Evolutionary conservation across 768 basidiomycete species (phyloP).

Genomic region (Podaxis rugospora): DNA sequence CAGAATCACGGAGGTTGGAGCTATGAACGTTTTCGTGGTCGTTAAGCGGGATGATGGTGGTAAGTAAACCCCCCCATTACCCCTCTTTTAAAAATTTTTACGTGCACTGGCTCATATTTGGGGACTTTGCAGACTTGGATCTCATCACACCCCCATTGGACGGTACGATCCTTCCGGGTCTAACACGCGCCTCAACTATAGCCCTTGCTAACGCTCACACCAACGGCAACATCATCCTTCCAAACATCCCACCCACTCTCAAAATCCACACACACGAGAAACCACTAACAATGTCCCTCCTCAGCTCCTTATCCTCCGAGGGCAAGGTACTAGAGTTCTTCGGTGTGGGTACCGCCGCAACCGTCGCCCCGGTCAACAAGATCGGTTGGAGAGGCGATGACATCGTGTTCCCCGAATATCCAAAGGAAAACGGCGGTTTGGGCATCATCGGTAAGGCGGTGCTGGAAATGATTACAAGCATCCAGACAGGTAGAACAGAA

Average conservation of each 20-base stretch:
- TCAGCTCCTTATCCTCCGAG: slow-evolving; percentile 39
- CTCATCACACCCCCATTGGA: slow-evolving; percentile 81
- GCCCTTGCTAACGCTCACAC: slow-evolving; percentile 59
- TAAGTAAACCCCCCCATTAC: slow-evolving; percentile 20
- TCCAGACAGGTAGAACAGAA: not conserved
- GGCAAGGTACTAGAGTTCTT: slow-evolving; percentile 72
- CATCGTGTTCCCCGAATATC: slow-evolving; percentile 44
- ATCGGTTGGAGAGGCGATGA: slow-evolving; percentile 50
- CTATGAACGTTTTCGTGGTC: slow-evolving; percentile 81
- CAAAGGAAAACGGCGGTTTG: slow-evolving; percentile 27
- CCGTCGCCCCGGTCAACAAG: slow-evolving; percentile 57
- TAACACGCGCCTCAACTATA: slow-evolving; percentile 80
- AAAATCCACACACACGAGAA: slow-evolving; percentile 51
- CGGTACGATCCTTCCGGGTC: slow-evolving; percentile 86
- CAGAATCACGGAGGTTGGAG: slow-evolving; percentile 54
- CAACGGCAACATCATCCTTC: slow-evolving; percentile 39
- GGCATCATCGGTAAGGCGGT: slow-evolving; percentile 61
- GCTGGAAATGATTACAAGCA: slow-evolving; percentile 45
- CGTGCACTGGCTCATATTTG: not conserved
- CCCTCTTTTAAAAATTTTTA: not conserved
- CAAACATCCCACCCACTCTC: slow-evolving; percentile 27
- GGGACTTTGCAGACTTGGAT: slow-evolving; percentile 49
- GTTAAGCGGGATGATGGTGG: slow-evolving; percentile 56
- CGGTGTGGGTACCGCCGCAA: slow-evolving; percentile 72
- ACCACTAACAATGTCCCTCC: slow-evolving; percentile 52